Evolutionary conservation across 2,329 filamentous ascomycete genomes (phyloP).

Genomic region (Acrodontium crateriforme): DNA sequence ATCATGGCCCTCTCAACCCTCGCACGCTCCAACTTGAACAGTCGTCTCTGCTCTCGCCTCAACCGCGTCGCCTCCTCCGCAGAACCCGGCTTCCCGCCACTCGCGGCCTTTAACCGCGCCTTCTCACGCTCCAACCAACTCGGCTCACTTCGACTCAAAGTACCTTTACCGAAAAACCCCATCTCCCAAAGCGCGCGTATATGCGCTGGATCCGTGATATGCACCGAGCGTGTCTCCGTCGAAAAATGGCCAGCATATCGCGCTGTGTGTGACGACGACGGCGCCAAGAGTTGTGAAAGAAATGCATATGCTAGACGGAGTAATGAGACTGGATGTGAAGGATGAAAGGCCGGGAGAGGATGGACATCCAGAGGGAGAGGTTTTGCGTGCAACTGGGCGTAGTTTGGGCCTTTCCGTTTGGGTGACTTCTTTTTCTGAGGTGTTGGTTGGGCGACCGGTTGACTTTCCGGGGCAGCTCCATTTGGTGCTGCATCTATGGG

Average conservation of each 20-base stretch:
- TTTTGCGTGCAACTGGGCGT: constrained; percentile 65
- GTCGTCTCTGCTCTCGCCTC: constrained; percentile 64
- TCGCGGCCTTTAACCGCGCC: constrained; percentile 41
- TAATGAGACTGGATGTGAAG: constrained; percentile 81
- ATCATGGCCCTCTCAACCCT: constrained; percentile 74
- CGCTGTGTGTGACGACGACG: constrained; percentile 50
- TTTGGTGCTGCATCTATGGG: too few species aligned
- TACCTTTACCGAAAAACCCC: constrained; percentile 95
- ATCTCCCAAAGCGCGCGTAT: constrained; percentile 84
- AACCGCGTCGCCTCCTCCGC: constrained; percentile 69
- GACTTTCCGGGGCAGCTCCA: too few species aligned
- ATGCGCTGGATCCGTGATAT: constrained; percentile 62
- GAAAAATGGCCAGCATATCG: constrained; percentile 62
- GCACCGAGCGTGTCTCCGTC: constrained; percentile 65
- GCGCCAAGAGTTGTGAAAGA: constrained; percentile 55
- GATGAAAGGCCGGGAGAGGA: constrained; percentile 76
- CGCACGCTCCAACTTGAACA: constrained; percentile 86
- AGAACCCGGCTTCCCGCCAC: constrained; percentile 32
- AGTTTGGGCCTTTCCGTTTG: constrained; percentile 37
- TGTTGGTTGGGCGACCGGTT: too few species aligned
- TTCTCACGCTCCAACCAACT: constrained; percentile 81
- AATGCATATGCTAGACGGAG: constrained; percentile 68
- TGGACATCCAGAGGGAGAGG: constrained; percentile 70
- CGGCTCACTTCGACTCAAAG: constrained; percentile 82
- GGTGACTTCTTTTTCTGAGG: constrained; percentile 8